A percentile compares a stretch with the other conserved stretches of the same genome.
phyloP scores from a whole-genome alignment of 148 eudicot genomes.

The Amaranthus hypochondriacus region DNA sequence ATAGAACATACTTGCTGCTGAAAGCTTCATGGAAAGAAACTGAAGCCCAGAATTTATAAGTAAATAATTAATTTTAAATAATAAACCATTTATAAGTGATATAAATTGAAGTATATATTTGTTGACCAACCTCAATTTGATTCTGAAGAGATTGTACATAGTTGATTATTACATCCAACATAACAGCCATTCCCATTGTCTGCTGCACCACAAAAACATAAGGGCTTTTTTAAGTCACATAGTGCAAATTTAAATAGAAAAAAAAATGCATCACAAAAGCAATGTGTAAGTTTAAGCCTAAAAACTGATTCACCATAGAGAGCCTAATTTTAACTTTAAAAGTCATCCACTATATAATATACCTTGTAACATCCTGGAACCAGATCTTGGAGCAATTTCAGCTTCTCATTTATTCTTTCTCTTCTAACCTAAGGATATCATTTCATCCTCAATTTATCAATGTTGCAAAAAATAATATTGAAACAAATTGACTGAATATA shows the following conservation, averaged over 20 bases:
- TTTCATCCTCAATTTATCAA: neutral
- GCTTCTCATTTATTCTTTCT: constrained; percentile 71
- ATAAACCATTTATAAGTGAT: neutral
- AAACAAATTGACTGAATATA: too few relatives aligned
- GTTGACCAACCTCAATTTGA: constrained; percentile 70
- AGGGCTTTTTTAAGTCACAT: neutral
- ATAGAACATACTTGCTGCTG: constrained; percentile 83
- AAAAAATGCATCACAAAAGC: too few relatives aligned
- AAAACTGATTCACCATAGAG: too few relatives aligned
- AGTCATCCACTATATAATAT: neutral
- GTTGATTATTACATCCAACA: constrained; percentile 82
- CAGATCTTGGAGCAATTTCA: constrained; percentile 65
- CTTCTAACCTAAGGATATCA: constrained; percentile 41
- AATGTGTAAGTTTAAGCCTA: too few relatives aligned
- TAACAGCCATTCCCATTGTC: constrained; percentile 95
- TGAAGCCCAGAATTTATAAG: constrained; percentile 14
- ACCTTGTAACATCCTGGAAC: constrained; percentile 94
- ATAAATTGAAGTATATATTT: neutral
- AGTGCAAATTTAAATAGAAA: too few relatives aligned
- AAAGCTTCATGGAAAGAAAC: constrained; percentile 91
- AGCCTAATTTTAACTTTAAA: neutral
- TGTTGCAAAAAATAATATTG: too few relatives aligned
- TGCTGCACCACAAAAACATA: constrained; percentile 16
- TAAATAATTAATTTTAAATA: neutral
- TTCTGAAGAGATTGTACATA: constrained; percentile 73